These are phyloP conservation scores for Elsinoe arachidis DNA, from an alignment of 2,329 filamentous ascomycete genomes.

Conservation along the genomic window DNA sequence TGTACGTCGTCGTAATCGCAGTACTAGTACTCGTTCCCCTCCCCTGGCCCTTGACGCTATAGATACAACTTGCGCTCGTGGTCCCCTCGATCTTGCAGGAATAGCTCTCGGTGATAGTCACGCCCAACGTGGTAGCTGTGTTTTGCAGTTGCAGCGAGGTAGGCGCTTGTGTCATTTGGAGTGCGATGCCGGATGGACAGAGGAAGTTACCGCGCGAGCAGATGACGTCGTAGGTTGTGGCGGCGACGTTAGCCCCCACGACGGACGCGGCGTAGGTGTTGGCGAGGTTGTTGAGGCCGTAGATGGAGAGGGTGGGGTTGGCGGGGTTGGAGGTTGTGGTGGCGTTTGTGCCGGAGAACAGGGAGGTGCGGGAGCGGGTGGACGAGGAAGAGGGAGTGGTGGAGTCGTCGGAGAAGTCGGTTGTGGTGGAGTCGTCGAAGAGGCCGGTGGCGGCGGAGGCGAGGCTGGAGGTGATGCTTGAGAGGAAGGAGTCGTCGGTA, in stretches of 20 bases:
- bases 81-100: not conserved
- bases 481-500: not conserved
- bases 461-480: not conserved
- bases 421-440: not conserved
- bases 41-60: not conserved
- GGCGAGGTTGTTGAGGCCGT: constrained; percentile 9
- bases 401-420: not conserved
- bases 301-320: not conserved
- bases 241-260: not conserved
- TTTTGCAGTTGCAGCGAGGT: constrained; percentile 1
- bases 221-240: not conserved
- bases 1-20: not conserved
- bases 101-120: not conserved
- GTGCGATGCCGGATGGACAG: not conserved
- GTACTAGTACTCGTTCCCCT: not conserved
- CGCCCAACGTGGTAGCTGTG: not conserved
- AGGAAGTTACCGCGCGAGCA: constrained; percentile 1
- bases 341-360: not conserved
- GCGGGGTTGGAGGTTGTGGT: not conserved
- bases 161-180: constrained; percentile 2
- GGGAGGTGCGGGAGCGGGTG: not conserved
- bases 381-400: not conserved
- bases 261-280: constrained; percentile 9
- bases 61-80: constrained; percentile 1
- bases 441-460: not conserved